Conservation (phyloP, 352 stramenopile genomes). For the Pythium apleroticum region DNA sequence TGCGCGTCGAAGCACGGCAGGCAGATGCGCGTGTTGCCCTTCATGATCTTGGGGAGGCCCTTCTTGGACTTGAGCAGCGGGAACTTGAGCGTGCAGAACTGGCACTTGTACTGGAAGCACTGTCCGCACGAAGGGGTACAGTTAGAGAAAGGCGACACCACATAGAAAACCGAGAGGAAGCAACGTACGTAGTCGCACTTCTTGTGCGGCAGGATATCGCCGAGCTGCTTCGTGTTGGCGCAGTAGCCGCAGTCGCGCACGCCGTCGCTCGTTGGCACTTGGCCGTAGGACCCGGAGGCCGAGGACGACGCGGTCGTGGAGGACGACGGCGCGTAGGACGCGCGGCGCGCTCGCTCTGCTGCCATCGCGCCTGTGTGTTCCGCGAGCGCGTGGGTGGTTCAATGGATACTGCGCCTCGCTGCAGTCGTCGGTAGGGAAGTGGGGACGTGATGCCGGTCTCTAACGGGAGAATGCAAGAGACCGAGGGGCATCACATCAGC, state of each 20-base stretch:
- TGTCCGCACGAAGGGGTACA: slow-evolving; percentile 14
- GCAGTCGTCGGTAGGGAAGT: neutral
- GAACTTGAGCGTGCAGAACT: slow-evolving; percentile 66
- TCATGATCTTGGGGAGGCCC: slow-evolving; percentile 45
- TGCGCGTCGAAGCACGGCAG: slow-evolving; percentile 45
- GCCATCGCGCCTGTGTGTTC: neutral
- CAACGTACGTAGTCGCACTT: slow-evolving; percentile 56
- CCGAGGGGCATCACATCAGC: neutral
- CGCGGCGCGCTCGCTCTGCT: neutral
- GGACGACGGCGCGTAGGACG: slow-evolving; percentile 6
- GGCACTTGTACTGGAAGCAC: slow-evolving; percentile 53
- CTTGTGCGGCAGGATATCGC: slow-evolving; percentile 51
- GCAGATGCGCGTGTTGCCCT: slow-evolving; percentile 59
- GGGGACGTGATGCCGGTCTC: too few relatives aligned
- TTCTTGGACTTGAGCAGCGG: slow-evolving; percentile 42
- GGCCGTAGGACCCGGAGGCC: slow-evolving; percentile 10
- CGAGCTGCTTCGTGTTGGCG: slow-evolving; percentile 47
- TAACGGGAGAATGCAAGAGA: neutral
- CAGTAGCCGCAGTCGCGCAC: slow-evolving; percentile 33
- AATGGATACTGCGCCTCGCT: neutral
- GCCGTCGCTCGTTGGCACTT: neutral
- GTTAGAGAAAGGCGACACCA: neutral
- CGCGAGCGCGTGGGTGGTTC: neutral
- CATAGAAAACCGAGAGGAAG: neutral
- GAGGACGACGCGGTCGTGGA: slow-evolving; percentile 9